Evolutionary conservation across 352 stramenopile species (phyloP).

Genomic region (Phytophthora litchii): DNA sequence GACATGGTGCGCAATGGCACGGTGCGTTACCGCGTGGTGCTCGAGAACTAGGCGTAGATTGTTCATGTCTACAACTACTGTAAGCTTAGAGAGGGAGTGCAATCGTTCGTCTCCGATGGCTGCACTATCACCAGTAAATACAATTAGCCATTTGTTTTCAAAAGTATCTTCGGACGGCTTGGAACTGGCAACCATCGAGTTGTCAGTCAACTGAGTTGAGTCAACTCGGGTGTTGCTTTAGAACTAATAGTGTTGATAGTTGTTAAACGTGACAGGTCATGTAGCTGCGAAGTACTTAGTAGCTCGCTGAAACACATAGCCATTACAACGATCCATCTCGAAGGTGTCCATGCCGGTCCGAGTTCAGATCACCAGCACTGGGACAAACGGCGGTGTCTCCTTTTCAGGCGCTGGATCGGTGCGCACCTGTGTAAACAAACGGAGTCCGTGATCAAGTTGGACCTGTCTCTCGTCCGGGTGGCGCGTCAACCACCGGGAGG

Average conservation of each 20-base stretch:
- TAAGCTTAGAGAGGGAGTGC: conserved; percentile 8
- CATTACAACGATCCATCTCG: conserved; percentile 1
- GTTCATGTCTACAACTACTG: conserved; percentile 1
- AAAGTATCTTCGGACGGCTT: neutral
- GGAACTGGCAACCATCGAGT: neutral
- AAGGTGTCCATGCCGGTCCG: neutral
- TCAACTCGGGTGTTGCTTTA: neutral
- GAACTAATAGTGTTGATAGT: neutral
- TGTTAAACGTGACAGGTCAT: neutral
- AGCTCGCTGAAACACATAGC: neutral
- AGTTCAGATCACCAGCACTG: conserved; percentile 3
- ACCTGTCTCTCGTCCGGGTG: conserved; percentile 9
- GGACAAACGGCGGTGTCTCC: conserved; percentile 1
- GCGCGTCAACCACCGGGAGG: conserved; percentile 18
- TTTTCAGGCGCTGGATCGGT: conserved; percentile 3
- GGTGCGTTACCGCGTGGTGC: conserved; percentile 59
- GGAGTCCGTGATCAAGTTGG: conserved; percentile 11
- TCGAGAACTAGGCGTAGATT: conserved; percentile 40
- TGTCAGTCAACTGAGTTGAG: no score
- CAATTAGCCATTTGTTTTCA: neutral
- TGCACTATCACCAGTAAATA: conserved; percentile 4
- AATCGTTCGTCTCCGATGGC: neutral
- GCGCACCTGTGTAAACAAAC: conserved; percentile 27
- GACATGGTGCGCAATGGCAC: conserved; percentile 49
- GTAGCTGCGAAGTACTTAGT: neutral